A percentile compares a stretch with the other conserved stretches of the same genome.
Conservation (phyloP, 768 basidiomycete genomes). For the Mycena haematopus region DNA sequence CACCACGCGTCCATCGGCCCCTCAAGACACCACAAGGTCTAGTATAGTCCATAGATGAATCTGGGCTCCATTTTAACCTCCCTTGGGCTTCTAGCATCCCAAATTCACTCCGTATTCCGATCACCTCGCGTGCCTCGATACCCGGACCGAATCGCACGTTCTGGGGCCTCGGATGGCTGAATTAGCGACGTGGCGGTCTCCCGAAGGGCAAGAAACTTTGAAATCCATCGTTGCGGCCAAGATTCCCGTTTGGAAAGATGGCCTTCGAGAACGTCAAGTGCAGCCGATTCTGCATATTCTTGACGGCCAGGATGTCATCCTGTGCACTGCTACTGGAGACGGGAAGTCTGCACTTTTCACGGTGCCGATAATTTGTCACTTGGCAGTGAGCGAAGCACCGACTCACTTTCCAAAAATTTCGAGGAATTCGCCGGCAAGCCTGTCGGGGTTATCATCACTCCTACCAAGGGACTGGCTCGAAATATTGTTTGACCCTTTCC, state of each 20-base stretch:
- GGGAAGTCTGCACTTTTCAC: neutral
- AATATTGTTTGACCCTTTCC: neutral
- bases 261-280: neutral
- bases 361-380: neutral
- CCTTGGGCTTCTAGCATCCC: too few species aligned
- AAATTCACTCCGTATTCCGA: too few species aligned
- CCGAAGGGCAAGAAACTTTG: neutral
- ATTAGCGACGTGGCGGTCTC: neutral
- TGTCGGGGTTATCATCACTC: neutral
- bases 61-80: too few species aligned
- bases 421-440: neutral
- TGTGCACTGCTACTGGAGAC: neutral
- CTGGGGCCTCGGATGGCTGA: too few species aligned
- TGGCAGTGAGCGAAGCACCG: neutral
- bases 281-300: neutral
- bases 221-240: neutral
- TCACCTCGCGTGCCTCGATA: too few species aligned
- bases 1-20: neutral
- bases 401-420: neutral
- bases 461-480: neutral
- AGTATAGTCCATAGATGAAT: too few species aligned
- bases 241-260: neutral
- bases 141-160: too few species aligned
- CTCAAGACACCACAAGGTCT: neutral
- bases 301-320: neutral